Evolutionary conservation across 208 protist species (phyloP), one percentile per base, ranked within the genome.

Genomic region (Crithidia brevicula): DNA sequence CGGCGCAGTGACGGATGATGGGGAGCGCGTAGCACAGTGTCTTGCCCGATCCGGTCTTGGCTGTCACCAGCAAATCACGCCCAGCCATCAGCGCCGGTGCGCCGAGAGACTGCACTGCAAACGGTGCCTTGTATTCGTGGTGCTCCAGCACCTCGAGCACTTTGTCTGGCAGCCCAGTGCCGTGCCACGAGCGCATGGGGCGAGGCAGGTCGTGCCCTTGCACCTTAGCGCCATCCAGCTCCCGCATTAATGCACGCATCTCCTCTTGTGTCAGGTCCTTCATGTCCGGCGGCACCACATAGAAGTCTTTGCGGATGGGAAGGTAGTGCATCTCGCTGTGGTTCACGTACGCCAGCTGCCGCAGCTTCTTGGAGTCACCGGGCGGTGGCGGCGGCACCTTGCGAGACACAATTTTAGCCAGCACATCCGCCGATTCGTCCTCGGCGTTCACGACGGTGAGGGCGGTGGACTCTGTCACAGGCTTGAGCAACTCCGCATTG

Each of bases 21-120:
- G 97, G 96, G 42, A 99, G 67, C 8, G 93, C 62, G 82, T 98
- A 99, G 11, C 88, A 77, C 16, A 98, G 68, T 49, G 97, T 99
- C 61, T 99, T 99, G 43, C 97, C 97, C 1, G 87, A 96, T 9
- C 97, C 97, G n/a, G 97, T 99, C 66, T 94, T 90, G 7, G 97
- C 95, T 15, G 90, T 89, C 16, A 94, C 68, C 13, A 98, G 77
- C 11, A 98, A 58, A 68, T 98, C 93, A 4, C 94, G 82, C 3
- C 96, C 96, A 20, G 52, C 74, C 83, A 98, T 95, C 18, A 97
- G 77, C 6, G 72, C 75, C 0, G 96, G 94, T 25, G 87, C 78
- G 18, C 82, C 82, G 16, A 96, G 52, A 5, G 85, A 89, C 74
- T 98, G 94, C 52, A 97, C 90, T 0, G 94, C 88, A 67, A 98